Conservation (phyloP, 1,139 yeast species). For the Geotrichum carabidarum region DNA sequence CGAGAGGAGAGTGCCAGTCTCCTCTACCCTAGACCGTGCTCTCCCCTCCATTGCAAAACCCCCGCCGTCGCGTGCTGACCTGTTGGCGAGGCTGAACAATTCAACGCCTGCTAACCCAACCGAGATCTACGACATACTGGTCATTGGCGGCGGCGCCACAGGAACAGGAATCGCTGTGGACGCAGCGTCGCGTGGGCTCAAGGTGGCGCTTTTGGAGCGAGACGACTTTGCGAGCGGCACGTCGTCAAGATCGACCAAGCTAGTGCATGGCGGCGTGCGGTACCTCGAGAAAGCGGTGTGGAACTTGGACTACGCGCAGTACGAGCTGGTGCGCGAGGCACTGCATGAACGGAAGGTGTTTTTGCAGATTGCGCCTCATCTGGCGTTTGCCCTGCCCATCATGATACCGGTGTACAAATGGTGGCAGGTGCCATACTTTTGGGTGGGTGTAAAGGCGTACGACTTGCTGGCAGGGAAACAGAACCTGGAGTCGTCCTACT, state of each 20-base stretch:
- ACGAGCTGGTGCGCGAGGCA: conserved; percentile 89
- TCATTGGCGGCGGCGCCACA: conserved; percentile 95
- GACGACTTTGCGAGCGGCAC: conserved; percentile 90
- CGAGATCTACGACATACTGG: conserved; percentile 59
- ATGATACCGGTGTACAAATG: conserved; percentile 92
- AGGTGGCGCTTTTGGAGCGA: conserved; percentile 81
- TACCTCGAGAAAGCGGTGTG: conserved; percentile 92
- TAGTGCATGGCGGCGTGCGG: conserved; percentile 97
- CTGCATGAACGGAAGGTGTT: conserved; percentile 86
- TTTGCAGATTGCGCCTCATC: conserved; percentile 89
- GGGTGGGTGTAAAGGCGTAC: conserved; percentile 85
- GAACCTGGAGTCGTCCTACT: conserved; percentile 73
- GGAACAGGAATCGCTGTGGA: conserved; percentile 93
- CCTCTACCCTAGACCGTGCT: not conserved
- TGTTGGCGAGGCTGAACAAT: conserved; percentile 6
- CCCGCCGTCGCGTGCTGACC: conserved; percentile 15
- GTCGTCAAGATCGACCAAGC: conserved; percentile 87
- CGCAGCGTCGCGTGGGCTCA: conserved; percentile 84
- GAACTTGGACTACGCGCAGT: conserved; percentile 78
- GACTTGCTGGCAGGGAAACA: conserved; percentile 90
- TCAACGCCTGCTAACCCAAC: conserved; percentile 14
- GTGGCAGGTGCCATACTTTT: conserved; percentile 96
- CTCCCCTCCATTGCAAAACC: conserved; percentile 12
- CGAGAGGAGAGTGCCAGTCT: not conserved
- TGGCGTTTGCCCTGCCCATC: conserved; percentile 80